Conservation (phyloP, 1,284 basidiomycete genomes). For the Trichosporon sp. region DNA sequence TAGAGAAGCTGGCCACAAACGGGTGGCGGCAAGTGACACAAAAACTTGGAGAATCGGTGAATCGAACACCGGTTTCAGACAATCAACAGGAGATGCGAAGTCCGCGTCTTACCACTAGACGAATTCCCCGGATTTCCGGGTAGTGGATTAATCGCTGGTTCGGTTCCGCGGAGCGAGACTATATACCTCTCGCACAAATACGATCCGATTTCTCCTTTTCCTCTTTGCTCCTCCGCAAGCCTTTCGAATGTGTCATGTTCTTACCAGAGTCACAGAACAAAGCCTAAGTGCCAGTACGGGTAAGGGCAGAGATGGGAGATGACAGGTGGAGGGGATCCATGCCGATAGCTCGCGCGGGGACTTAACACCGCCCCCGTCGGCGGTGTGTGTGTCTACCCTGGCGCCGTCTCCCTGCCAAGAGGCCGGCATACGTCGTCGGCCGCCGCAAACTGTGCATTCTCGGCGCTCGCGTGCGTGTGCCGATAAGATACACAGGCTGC, state of each 20-base stretch:
- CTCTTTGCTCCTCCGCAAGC: too few species aligned
- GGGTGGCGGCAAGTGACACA: neutral
- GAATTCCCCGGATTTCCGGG: conserved; percentile 9
- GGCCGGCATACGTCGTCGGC: neutral
- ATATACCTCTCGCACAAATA: neutral
- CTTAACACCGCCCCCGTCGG: neutral
- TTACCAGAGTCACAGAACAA: too few species aligned
- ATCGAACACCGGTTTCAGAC: conserved; percentile 19
- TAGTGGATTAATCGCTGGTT: neutral
- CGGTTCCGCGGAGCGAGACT: neutral
- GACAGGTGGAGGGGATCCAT: too few species aligned
- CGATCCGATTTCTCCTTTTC: too few species aligned
- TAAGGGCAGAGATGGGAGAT: too few species aligned
- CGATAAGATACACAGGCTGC: neutral
- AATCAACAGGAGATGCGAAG: conserved; percentile 7
- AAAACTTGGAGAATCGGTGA: conserved; percentile 19
- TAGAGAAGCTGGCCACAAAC: too few species aligned
- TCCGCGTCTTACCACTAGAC: conserved; percentile 19
- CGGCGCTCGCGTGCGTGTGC: neutral
- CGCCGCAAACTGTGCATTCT: neutral
- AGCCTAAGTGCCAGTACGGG: too few species aligned
- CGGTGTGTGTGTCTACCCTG: neutral
- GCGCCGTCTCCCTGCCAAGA: neutral
- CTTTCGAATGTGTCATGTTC: too few species aligned
- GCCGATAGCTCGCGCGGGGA: neutral